Evolutionary conservation across 805 yeast genomes (phyloP).

Genomic region (Cyberlindnera lachancei): DNA sequence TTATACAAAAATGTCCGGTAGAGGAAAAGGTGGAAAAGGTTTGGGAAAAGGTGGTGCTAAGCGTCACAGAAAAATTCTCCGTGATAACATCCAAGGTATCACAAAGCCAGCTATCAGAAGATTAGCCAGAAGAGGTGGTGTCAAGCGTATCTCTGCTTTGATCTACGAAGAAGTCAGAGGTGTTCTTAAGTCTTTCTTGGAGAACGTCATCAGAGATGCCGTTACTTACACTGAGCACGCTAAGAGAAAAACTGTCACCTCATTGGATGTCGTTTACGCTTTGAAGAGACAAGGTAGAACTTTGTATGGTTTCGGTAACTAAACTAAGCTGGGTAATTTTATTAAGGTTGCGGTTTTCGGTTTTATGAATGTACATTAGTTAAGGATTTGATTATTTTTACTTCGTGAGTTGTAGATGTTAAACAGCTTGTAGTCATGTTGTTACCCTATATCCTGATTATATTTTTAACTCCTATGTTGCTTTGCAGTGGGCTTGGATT

Average conservation of each 20-base stretch:
- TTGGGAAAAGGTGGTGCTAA: slow-evolving; percentile 99
- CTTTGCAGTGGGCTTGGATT: too few relatives aligned
- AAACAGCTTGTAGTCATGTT: too few relatives aligned
- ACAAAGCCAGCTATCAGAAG: slow-evolving; percentile 99
- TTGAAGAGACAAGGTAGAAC: slow-evolving; percentile 99
- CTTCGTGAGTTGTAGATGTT: too few relatives aligned
- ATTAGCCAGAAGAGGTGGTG: slow-evolving; percentile 99
- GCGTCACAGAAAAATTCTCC: slow-evolving; percentile 98
- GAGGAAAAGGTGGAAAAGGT: slow-evolving; percentile 99
- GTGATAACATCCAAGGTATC: slow-evolving; percentile 99
- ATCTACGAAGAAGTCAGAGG: slow-evolving; percentile 99
- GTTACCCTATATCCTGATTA: too few relatives aligned
- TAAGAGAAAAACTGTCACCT: slow-evolving; percentile 99
- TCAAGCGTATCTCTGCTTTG: slow-evolving; percentile 98
- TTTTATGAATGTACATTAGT: slow-evolving; percentile 10
- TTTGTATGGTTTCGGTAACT: slow-evolving; percentile 99
- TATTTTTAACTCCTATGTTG: too few relatives aligned
- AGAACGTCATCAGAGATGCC: slow-evolving; percentile 97
- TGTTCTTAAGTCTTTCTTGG: slow-evolving; percentile 91
- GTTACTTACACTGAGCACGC: slow-evolving; percentile 99
- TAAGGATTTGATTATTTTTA: not conserved
- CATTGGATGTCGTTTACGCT: slow-evolving; percentile 97
- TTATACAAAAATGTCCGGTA: slow-evolving; percentile 76
- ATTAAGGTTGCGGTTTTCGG: slow-evolving; percentile 9
- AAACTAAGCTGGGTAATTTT: slow-evolving; percentile 29